Conservation (phyloP, 2,329 filamentous ascomycete species). For the Aspergillus amoenus region DNA sequence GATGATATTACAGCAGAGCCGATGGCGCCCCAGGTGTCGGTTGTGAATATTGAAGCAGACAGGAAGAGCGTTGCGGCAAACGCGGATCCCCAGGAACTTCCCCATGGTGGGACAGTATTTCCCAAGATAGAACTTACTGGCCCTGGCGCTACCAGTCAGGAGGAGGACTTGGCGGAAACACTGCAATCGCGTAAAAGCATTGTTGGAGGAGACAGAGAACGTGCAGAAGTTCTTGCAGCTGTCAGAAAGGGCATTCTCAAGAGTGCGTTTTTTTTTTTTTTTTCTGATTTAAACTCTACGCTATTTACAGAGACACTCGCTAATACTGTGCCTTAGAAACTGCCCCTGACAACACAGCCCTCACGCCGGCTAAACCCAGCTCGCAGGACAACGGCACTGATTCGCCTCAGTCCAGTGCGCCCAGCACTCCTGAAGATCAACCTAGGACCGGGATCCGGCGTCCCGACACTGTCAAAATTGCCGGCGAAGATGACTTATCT, state of each 20-base stretch:
- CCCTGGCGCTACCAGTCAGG: conserved; percentile 55
- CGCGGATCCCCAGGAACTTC: conserved; percentile 60
- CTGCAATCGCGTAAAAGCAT: conserved; percentile 75
- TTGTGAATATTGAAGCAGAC: conserved; percentile 94
- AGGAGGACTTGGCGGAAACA: conserved; percentile 43
- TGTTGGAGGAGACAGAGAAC: conserved; percentile 82
- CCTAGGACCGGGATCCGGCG: conserved; percentile 61
- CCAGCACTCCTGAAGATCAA: conserved; percentile 82
- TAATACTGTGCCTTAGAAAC: conserved; percentile 36
- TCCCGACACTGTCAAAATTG: conserved; percentile 69
- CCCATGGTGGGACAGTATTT: conserved; percentile 73
- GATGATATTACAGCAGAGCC: conserved; percentile 65
- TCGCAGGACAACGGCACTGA: conserved; percentile 65
- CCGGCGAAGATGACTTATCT: conserved; percentile 81
- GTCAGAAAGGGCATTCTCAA: conserved; percentile 96
- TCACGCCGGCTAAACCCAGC: conserved; percentile 66
- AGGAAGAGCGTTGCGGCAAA: conserved; percentile 79
- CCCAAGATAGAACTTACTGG: conserved; percentile 83
- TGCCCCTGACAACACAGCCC: conserved; percentile 61
- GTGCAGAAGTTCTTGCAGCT: conserved; percentile 85
- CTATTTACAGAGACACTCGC: neutral
- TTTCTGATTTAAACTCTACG: neutral
- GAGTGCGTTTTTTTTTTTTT: conserved; percentile 56
- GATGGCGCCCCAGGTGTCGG: conserved; percentile 82
- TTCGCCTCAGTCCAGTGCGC: conserved; percentile 80